phyloP scores from a whole-genome alignment of 106 monocot genomes.

The Alisma plantagoaquatica region DNA sequence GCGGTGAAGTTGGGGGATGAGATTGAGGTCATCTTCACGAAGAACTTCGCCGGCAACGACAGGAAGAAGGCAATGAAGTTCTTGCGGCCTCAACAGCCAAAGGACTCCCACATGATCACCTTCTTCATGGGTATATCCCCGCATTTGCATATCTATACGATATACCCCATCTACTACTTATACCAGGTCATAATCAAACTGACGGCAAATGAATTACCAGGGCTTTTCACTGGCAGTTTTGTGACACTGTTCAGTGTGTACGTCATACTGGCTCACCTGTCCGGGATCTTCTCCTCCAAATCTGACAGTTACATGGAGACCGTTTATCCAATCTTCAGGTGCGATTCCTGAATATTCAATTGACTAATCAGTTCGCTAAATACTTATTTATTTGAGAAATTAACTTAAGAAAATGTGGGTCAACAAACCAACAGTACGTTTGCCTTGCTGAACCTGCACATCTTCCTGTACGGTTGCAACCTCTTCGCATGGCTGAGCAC shows the following conservation, averaged over 20 bases:
- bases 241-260: conserved; percentile 81
- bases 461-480: conserved; percentile 96
- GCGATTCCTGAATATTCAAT: no score
- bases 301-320: conserved; percentile 63
- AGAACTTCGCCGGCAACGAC: conserved; percentile 68
- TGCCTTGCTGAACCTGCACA: conserved; percentile 77
- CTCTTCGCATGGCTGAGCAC: conserved; percentile 65
- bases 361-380: no score
- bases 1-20: conserved; percentile 75
- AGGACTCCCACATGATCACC: conserved; percentile 80
- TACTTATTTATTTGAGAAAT: no score
- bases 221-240: conserved; percentile 90
- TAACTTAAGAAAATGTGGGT: no score
- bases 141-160: not conserved
- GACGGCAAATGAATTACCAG: no score
- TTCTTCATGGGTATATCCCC: conserved; percentile 71
- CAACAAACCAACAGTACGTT: conserved; percentile 94
- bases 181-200: no score
- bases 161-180: no score
- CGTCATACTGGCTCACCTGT: conserved; percentile 80
- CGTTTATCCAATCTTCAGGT: conserved; percentile 96
- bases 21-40: conserved; percentile 77
- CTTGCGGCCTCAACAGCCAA: conserved; percentile 69
- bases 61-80: conserved; percentile 92
- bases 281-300: conserved; percentile 56